phyloP scores from a whole-genome alignment of 2,329 filamentous ascomycete genomes.

The Claviceps capensis region DNA sequence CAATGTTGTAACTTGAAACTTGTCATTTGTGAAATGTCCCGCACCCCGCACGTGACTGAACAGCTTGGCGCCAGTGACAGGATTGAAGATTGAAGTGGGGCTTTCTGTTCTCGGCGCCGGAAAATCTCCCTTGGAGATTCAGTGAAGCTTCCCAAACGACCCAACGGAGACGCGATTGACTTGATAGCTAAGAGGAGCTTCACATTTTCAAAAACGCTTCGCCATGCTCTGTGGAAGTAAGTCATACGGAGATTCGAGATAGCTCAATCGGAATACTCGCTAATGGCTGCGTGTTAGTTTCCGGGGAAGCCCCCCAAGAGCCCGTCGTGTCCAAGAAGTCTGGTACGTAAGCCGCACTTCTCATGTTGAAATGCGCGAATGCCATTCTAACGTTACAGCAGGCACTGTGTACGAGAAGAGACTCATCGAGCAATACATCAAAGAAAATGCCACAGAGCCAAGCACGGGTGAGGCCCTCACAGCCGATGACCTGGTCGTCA shows the following conservation, averaged over 20 bases:
- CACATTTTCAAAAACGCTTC: slow-evolving; percentile 12
- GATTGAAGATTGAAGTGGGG: slow-evolving; percentile 1
- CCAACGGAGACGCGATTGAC: slow-evolving; percentile 9
- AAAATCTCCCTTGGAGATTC: slow-evolving; percentile 11
- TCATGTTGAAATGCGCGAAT: background rate
- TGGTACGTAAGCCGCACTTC: slow-evolving; percentile 39
- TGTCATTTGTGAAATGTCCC: too few relatives aligned
- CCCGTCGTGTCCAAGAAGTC: slow-evolving; percentile 92
- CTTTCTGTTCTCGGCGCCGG: slow-evolving; percentile 2
- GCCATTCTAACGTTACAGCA: slow-evolving; percentile 17
- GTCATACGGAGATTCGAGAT: slow-evolving; percentile 6
- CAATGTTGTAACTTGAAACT: too few relatives aligned
- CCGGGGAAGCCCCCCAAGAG: slow-evolving; percentile 88
- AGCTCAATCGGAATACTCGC: background rate
- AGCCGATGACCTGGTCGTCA: slow-evolving; percentile 70
- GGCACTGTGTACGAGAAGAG: slow-evolving; percentile 90
- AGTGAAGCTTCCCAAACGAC: slow-evolving; percentile 1
- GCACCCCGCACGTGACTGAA: slow-evolving; percentile 1
- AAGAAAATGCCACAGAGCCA: slow-evolving; percentile 85
- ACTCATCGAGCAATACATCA: slow-evolving; percentile 87
- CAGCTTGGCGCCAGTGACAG: background rate
- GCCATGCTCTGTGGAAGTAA: slow-evolving; percentile 37
- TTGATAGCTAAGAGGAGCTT: slow-evolving; percentile 9
- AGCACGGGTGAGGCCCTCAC: slow-evolving; percentile 76
- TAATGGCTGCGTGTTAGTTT: slow-evolving; percentile 45